A percentile compares a stretch with the other conserved stretches of the same genome.
Evolutionary conservation across 106 monocot genomes (phyloP).

Genomic region (Platanthera guangdongensis): DNA sequence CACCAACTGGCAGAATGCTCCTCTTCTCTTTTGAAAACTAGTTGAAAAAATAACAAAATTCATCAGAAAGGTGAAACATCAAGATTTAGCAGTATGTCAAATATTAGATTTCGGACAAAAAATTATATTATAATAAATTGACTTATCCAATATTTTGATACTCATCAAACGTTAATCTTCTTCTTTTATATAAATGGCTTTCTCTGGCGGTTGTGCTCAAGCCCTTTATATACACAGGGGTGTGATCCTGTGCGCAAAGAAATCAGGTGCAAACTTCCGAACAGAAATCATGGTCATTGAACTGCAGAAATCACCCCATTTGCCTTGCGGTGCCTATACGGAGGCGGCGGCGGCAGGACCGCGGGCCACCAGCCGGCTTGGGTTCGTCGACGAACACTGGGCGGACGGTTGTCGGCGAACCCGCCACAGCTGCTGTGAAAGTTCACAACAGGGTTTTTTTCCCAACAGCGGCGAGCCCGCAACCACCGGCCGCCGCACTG

Average conservation of each 20-base stretch:
- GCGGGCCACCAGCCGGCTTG: too few relatives aligned
- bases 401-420: too few relatives aligned
- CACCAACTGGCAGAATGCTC: conserved; percentile 84
- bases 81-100: not conserved
- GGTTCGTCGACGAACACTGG: too few relatives aligned
- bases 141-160: not conserved
- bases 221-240: too few relatives aligned
- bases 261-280: too few relatives aligned
- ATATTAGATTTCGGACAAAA: not conserved
- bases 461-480: too few relatives aligned
- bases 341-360: too few relatives aligned
- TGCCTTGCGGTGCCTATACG: too few relatives aligned
- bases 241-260: too few relatives aligned
- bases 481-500: too few relatives aligned
- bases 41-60: not conserved
- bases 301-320: not conserved
- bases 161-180: not conserved
- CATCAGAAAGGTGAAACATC: not conserved
- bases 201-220: not conserved
- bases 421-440: too few relatives aligned
- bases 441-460: too few relatives aligned
- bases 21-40: conserved; percentile 72
- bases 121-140: not conserved
- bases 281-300: not conserved
- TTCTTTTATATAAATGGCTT: not conserved